phyloP scores from a whole-genome alignment of 2,329 filamentous ascomycete genomes.

The Ceratocystis destructans region DNA sequence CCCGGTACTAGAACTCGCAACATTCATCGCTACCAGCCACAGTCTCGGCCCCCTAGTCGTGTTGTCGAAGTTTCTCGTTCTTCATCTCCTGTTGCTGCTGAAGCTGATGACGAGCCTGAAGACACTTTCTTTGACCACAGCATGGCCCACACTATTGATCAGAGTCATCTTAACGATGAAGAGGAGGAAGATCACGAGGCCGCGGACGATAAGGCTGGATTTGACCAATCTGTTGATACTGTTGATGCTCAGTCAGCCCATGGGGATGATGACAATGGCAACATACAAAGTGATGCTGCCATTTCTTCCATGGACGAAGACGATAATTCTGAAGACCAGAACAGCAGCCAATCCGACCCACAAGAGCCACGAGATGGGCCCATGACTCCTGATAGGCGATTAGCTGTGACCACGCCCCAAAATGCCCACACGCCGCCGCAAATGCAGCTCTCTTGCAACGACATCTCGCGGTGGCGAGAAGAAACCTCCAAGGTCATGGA shows the following conservation, averaged over 20 bases:
- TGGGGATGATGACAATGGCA: not conserved
- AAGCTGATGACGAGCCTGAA: constrained; percentile 8
- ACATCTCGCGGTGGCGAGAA: constrained; percentile 32
- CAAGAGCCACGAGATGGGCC: not conserved
- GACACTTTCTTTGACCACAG: constrained; percentile 15
- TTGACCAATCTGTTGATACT: not conserved
- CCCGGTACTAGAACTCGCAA: not conserved
- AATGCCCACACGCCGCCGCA: constrained; percentile 27
- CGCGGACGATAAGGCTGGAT: not conserved
- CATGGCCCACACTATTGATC: constrained; percentile 18
- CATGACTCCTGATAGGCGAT: not conserved
- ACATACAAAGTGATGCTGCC: constrained; percentile 16
- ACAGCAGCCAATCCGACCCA: not conserved
- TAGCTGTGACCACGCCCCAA: not conserved
- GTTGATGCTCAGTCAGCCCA: not conserved
- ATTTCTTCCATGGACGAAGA: constrained; percentile 13
- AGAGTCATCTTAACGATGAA: constrained; percentile 13
- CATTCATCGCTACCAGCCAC: not conserved
- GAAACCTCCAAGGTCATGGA: constrained; percentile 26
- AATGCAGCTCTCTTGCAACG: constrained; percentile 31
- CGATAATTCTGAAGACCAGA: not conserved
- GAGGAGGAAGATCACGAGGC: not conserved
- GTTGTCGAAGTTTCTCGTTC: constrained; percentile 1
- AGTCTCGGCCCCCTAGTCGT: not conserved
- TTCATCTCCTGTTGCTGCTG: constrained; percentile 3